Base-by-base conservation (phyloP, 2,329 filamentous ascomycete species). In the Trichoderma pleuroti region DNA sequence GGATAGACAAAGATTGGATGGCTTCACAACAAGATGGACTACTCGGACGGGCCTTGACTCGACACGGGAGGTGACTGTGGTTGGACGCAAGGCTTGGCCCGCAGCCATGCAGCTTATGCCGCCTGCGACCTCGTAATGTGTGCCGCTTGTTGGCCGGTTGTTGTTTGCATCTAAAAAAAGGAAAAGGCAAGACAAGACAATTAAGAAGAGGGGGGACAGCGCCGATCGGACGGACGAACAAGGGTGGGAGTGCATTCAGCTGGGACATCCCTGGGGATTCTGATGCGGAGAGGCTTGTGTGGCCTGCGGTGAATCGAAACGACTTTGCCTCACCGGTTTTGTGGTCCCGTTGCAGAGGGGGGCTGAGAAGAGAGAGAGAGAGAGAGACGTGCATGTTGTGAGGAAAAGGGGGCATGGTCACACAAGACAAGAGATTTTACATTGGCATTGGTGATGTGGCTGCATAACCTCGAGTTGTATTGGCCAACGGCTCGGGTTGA, bases 1-100 rank as follows among this genome's bases (percentile, higher is more conserved):
- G 52, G 52, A 52, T 24, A 21, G 46, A 5, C 3, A 30, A 21
- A n/a, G 68, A 70, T 59, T 28, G 52, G 36, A 5, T n/a, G n/a
- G n/a, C n/a, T 57, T 57, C 46, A 64, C 32, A 63, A 69, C 57
- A 56, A 36, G 5, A 14, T 30, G 36, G 42, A 69, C 28, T 8
- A 30, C 42, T 39, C 5, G 18, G 21, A 32, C 64, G 68, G 66
- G 66, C 56, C 66, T 69, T 69, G 66, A 28, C 59, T 70, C 54
- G 68, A 63, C 57, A 46, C 26, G 68, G 68, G 46, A 70, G 68
- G 68, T 70, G 59, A n/a, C 36, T 57, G 60, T 70, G 60, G 68
- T 56, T 59, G 68, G 68, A 39, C 14, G 49, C 46, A 36, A 49
- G 49, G 39, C 60, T 34, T 52, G 63, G 60, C 60, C 42, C 68